Evolutionary conservation across 2,329 filamentous ascomycete genomes (phyloP).

Genomic region (Cercospora sp.): DNA sequence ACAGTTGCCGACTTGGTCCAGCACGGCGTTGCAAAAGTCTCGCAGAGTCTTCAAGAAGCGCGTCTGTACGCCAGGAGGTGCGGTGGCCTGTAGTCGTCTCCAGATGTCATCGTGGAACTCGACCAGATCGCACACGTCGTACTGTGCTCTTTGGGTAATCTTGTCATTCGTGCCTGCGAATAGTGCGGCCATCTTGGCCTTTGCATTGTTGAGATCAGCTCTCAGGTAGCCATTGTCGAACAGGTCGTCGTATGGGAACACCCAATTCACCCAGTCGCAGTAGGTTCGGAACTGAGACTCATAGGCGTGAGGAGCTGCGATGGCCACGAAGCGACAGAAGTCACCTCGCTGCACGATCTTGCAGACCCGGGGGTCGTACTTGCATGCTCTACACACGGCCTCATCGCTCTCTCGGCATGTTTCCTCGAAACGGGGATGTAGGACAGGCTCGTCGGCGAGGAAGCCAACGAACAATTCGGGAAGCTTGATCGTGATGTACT

Average conservation of each 20-base stretch:
- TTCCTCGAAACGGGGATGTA: background rate
- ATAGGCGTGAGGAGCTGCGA: background rate
- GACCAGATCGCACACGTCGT: background rate
- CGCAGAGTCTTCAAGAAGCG: background rate
- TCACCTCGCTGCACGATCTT: background rate
- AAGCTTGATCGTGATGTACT: background rate
- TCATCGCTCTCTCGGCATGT: background rate
- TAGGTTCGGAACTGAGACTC: background rate
- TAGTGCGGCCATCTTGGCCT: background rate
- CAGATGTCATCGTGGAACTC: background rate
- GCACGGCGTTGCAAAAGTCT: background rate
- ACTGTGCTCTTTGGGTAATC: background rate
- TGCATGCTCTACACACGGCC: background rate
- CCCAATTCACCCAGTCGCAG: slow-evolving; percentile 7
- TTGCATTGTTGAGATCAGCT: background rate
- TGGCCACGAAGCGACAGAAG: background rate
- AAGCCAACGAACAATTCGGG: background rate
- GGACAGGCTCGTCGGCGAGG: background rate
- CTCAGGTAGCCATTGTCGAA: slow-evolving; percentile 12
- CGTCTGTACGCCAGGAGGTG: background rate
- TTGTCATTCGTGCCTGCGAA: background rate
- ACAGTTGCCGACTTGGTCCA: background rate
- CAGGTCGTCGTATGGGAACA: slow-evolving; percentile 12
- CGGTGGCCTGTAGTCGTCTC: background rate
- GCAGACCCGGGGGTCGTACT: background rate